Base-by-base conservation (phyloP, 257 asterid species). In the Buddleja alternifolia region DNA sequence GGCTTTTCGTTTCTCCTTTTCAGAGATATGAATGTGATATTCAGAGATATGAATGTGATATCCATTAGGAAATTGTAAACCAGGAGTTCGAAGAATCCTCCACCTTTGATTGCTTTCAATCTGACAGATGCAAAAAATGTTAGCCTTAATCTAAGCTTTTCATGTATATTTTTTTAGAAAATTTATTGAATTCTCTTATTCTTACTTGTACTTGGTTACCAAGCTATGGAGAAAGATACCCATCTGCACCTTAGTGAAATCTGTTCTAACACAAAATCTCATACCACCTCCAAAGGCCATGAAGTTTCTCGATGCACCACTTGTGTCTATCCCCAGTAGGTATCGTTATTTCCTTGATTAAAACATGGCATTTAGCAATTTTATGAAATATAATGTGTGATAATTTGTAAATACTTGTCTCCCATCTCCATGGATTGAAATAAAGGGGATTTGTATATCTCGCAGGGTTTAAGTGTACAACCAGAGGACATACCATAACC, bases 201-300 rank as follows among this genome's bases (percentile, higher is more conserved):
- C 96, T 89, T 87, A 89, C 98, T 67, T 84, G 90, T 89, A 86
- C 50, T 84, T 87, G 44, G 96, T 89, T 32, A 87, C 87, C 48
- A 92, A 71, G 71, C 90, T 78, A 71, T 89, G 98, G 58, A 92
- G 84, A 77, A 87, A 92, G 62, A 84, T 84, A 32, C 96, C 95
- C 96, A 89, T 89, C 69, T 92, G 96, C 75, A 92, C 78, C 82
- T 89, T 92, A 14, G 90, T 83, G 86, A 92, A 92, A 48, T 92
- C 97, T 55, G 98, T 80, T 58, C 98, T 96, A 7, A 92, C 94
- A 65, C 98, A 92, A 64, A 92, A 87, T 69, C 97, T 79, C 96
- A 92, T 84, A 32, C 97, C 98, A 6, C 98, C 98, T 71, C 93
- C 98, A 63, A 89, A 89, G 48, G 98, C 98, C 96, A 92, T 89